Conservation (phyloP, 345 rosid genomes). For the Carallia brachiata region DNA sequence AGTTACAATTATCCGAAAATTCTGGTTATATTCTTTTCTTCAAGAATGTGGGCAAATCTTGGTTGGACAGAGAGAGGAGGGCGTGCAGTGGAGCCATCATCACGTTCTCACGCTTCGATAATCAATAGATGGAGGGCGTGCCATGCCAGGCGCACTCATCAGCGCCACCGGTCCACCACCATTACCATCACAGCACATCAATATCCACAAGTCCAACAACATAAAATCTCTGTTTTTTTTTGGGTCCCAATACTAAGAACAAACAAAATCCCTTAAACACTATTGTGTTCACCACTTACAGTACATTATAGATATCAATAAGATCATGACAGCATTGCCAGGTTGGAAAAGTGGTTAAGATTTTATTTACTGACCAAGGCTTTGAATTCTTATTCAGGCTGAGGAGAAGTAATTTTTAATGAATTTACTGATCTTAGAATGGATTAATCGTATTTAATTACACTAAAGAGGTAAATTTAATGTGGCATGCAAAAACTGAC, state of each 20-base stretch:
- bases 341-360: not conserved
- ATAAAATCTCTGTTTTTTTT: not conserved
- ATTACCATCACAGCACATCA: constrained; percentile 9
- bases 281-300: not conserved
- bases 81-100: constrained; percentile 50
- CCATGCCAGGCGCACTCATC: constrained; percentile 41
- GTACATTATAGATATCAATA: not conserved
- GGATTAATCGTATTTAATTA: not conserved
- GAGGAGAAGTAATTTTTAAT: too few relatives aligned
- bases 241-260: constrained; percentile 25
- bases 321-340: not conserved
- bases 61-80: constrained; percentile 22
- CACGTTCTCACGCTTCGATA: constrained; percentile 18
- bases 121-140: constrained; percentile 46
- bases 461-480: not conserved
- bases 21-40: constrained; percentile 22
- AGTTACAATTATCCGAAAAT: constrained; percentile 23
- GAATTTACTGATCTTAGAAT: too few relatives aligned
- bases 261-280: not conserved
- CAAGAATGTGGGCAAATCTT: constrained; percentile 34
- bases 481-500: too few relatives aligned
- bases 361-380: too few relatives aligned
- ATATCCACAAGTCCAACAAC: constrained; percentile 11
- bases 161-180: constrained; percentile 24
- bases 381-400: too few relatives aligned